Percentiles rank a stretch among this genome's conserved stretches.
Conservation (phyloP, 768 basidiomycete genomes). For the Lentinula sp. region DNA sequence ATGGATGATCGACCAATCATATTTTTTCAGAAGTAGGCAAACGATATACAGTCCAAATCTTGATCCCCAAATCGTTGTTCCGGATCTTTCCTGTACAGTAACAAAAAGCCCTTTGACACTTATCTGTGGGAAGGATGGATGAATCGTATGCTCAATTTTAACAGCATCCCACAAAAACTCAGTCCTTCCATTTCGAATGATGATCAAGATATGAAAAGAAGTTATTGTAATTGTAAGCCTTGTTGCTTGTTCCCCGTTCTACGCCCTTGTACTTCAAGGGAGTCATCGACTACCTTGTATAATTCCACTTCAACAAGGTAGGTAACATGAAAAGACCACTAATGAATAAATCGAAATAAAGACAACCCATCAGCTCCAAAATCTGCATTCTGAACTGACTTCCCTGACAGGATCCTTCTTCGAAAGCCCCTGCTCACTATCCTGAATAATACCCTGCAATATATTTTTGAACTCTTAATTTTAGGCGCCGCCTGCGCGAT, state of each 20-base stretch:
- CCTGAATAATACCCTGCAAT: no score
- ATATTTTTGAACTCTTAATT: neutral
- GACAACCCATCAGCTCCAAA: no score
- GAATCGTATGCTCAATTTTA: neutral
- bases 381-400: neutral
- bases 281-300: neutral
- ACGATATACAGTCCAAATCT: neutral
- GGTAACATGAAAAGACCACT: no score
- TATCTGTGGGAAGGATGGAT: neutral
- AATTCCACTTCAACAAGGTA: neutral
- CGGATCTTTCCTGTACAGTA: constrained; percentile 2
- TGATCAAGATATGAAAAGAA: constrained; percentile 1
- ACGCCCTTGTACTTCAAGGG: neutral
- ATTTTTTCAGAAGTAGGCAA: neutral
- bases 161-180: neutral
- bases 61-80: neutral
- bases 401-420: neutral
- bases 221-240: neutral
- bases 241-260: neutral
- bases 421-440: neutral
- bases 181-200: neutral
- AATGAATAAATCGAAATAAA: no score
- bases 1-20: constrained; percentile 1
- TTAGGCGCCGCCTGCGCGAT: neutral
- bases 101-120: neutral